These are phyloP conservation scores for Cladosporium sphaerospermum DNA, from an alignment of 2,329 filamentous ascomycete genomes.

Conservation along the genomic window DNA sequence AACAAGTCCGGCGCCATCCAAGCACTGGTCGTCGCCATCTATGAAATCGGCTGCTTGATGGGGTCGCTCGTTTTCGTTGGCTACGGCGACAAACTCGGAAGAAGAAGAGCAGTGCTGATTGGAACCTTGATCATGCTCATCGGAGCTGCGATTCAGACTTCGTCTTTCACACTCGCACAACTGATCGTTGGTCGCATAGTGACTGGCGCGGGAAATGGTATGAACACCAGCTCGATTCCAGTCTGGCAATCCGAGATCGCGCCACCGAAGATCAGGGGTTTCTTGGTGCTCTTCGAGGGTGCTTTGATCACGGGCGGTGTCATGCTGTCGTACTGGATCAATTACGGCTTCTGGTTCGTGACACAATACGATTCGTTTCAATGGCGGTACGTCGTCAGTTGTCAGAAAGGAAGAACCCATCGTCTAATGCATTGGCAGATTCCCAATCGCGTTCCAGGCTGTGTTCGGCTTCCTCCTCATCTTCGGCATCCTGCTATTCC, in stretches of 20 bases:
- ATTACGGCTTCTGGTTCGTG: conserved; percentile 30
- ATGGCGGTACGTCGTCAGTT: not conserved
- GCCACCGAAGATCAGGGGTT: conserved; percentile 42
- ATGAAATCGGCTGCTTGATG: conserved; percentile 41
- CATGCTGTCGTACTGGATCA: conserved; percentile 43
- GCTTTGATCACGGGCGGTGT: conserved; percentile 45
- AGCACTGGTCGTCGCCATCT: conserved; percentile 44
- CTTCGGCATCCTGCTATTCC: conserved; percentile 21
- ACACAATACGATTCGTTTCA: not conserved
- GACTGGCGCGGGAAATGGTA: conserved; percentile 43
- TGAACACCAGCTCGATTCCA: conserved; percentile 41
- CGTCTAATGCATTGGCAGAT: not conserved
- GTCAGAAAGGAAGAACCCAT: not conserved
- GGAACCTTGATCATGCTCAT: conserved; percentile 40
- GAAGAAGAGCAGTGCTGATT: conserved; percentile 38
- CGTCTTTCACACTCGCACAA: conserved; percentile 29
- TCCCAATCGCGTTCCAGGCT: not conserved
- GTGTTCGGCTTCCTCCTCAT: not conserved
- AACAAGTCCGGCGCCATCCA: conserved; percentile 4
- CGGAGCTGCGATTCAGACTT: conserved; percentile 1
- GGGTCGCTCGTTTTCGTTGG: conserved; percentile 36
- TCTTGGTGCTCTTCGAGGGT: conserved; percentile 46
- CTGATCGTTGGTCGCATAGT: conserved; percentile 43
- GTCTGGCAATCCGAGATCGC: conserved; percentile 45
- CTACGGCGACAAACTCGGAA: conserved; percentile 41